Evolutionary conservation across 2,329 filamentous ascomycete species (phyloP).

Genomic region (Fusarium sp.): DNA sequence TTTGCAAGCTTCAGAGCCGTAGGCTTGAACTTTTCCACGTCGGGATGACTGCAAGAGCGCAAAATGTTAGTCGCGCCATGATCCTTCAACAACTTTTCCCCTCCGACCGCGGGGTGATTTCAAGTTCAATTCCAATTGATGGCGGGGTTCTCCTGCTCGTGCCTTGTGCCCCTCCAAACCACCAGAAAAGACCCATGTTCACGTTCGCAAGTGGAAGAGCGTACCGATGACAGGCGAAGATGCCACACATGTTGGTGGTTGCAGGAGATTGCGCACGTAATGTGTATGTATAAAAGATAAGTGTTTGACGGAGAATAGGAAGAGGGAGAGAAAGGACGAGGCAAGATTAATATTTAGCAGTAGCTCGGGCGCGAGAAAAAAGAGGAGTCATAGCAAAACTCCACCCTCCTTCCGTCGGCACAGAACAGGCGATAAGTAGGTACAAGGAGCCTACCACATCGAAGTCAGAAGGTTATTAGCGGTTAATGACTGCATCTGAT

Average conservation of each 20-base stretch:
- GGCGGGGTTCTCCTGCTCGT: constrained; percentile 37
- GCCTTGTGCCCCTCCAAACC: constrained; percentile 44
- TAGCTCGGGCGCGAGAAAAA: constrained; percentile 31
- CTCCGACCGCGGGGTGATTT: constrained; percentile 51
- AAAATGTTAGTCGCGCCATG: constrained; percentile 46
- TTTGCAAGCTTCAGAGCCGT: constrained; percentile 93
- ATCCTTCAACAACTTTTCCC: constrained; percentile 21
- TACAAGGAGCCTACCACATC: constrained; percentile 14
- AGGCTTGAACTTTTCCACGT: constrained; percentile 97
- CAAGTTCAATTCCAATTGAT: constrained; percentile 33
- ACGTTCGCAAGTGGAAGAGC: constrained; percentile 35
- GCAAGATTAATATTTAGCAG: constrained; percentile 44
- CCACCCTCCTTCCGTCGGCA: constrained; percentile 41
- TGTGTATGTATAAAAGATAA: constrained; percentile 24
- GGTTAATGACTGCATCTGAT: constrained; percentile 26
- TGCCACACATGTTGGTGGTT: constrained; percentile 86
- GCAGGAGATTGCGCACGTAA: constrained; percentile 23
- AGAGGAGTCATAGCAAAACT: constrained; percentile 44
- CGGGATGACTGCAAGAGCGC: constrained; percentile 75
- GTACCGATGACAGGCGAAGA: constrained; percentile 94
- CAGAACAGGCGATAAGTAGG: constrained; percentile 35
- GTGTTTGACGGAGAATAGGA: constrained; percentile 24
- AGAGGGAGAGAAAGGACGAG: constrained; percentile 22
- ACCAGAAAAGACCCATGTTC: constrained; percentile 41
- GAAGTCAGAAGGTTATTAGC: constrained; percentile 41